Percentiles rank a stretch among this genome's conserved stretches.
These are phyloP conservation scores for Mortierella sp. DNA, from an alignment of 371 early-diverging fungal species.

Conservation along the genomic window DNA sequence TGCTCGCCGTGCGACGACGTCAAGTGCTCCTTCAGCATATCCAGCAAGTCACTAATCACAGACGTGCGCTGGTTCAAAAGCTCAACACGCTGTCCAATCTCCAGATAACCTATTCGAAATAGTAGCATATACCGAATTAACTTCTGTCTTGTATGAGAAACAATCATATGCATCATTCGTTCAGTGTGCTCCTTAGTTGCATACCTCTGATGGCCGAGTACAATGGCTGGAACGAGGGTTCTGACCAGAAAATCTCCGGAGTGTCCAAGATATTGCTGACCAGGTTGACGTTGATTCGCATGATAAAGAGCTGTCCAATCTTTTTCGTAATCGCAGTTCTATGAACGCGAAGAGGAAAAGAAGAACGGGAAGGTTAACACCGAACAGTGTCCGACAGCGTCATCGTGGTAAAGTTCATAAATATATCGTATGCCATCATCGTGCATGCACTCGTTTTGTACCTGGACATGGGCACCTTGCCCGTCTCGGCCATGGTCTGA, in stretches of 20 bases:
- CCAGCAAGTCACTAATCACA: slow-evolving; percentile 80
- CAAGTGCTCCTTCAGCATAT: slow-evolving; percentile 89
- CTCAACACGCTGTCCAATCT: slow-evolving; percentile 76
- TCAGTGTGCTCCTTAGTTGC: slow-evolving; percentile 20
- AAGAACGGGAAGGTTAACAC: not conserved
- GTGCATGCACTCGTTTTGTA: slow-evolving; percentile 12
- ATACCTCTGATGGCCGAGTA: slow-evolving; percentile 82
- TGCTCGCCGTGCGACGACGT: slow-evolving; percentile 83
- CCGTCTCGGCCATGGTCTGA: slow-evolving; percentile 88
- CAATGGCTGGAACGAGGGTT: slow-evolving; percentile 85
- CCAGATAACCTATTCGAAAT: slow-evolving; percentile 69
- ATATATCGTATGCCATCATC: slow-evolving; percentile 1
- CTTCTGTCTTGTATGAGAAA: slow-evolving; percentile 60
- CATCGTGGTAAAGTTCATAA: not conserved
- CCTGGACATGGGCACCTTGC: slow-evolving; percentile 74
- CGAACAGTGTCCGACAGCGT: not conserved
- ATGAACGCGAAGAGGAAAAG: not conserved
- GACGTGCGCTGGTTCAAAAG: slow-evolving; percentile 72
- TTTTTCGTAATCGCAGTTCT: slow-evolving; percentile 79
- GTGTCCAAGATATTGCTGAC: slow-evolving; percentile 89
- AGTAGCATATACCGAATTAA: slow-evolving; percentile 34
- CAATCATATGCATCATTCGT: slow-evolving; percentile 53
- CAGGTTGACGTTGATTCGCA: slow-evolving; percentile 92
- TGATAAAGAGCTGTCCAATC: slow-evolving; percentile 85
- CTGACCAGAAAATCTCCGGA: slow-evolving; percentile 94